phyloP scores from a whole-genome alignment of 148 eudicot species.

The Arctostaphylos glauca region DNA sequence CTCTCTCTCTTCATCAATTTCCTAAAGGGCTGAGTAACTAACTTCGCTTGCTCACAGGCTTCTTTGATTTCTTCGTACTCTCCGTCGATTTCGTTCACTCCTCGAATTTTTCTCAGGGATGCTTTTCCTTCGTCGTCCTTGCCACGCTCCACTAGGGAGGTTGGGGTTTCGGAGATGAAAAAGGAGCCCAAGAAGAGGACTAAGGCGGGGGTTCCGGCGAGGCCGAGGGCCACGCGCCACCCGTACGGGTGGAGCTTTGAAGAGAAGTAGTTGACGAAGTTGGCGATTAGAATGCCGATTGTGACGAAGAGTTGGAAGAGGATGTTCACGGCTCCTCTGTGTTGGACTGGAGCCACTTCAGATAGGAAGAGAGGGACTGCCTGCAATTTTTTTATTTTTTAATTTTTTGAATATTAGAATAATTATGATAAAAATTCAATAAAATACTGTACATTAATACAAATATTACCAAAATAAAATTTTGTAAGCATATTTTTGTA shows the following conservation, averaged over 20 bases:
- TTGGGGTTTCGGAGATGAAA: conserved; percentile 51
- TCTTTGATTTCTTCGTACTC: conserved; percentile 33
- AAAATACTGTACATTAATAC: too few relatives aligned
- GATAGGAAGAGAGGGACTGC: conserved; percentile 29
- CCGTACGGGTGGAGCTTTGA: conserved; percentile 45
- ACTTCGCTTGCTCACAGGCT: conserved; percentile 37
- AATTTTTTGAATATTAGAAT: too few relatives aligned
- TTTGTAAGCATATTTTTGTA: too few relatives aligned
- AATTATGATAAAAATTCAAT: too few relatives aligned
- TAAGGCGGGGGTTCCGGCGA: conserved; percentile 45
- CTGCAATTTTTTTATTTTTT: not conserved
- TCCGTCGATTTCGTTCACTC: conserved; percentile 34
- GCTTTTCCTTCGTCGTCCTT: conserved; percentile 21
- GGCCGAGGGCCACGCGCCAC: conserved; percentile 55
- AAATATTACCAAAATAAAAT: too few relatives aligned
- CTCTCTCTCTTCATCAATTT: conserved; percentile 32
- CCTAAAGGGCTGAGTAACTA: conserved; percentile 38
- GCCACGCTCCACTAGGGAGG: conserved; percentile 42
- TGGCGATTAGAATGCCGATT: conserved; percentile 58
- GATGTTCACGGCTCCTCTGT: conserved; percentile 68
- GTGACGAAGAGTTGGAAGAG: conserved; percentile 69
- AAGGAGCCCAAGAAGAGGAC: conserved; percentile 45
- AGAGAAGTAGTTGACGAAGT: conserved; percentile 53
- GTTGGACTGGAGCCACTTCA: conserved; percentile 59
- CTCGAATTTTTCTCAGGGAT: conserved; percentile 40